Evolutionary conservation across 371 early-diverging fungal species (phyloP).

Genomic region (Syncephalastrum sp.): DNA sequence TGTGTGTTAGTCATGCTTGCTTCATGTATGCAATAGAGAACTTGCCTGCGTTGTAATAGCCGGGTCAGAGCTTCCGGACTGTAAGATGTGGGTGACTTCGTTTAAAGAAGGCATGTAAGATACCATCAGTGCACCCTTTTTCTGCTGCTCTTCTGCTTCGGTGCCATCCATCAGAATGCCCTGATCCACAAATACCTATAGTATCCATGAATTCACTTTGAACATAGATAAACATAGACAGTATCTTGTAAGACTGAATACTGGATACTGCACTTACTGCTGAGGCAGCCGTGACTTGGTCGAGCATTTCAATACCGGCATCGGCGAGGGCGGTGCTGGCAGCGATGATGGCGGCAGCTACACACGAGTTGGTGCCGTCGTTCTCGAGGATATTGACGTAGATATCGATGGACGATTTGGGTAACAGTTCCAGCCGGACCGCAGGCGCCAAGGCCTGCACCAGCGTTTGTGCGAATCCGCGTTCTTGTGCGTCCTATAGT

Average conservation of each 20-base stretch:
- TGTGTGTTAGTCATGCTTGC: background rate
- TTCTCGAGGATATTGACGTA: slow-evolving; percentile 85
- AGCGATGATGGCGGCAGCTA: slow-evolving; percentile 86
- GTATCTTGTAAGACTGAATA: too few species aligned
- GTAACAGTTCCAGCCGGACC: slow-evolving; percentile 79
- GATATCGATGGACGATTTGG: slow-evolving; percentile 89
- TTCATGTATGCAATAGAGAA: slow-evolving; percentile 7
- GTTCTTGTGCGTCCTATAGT: slow-evolving; percentile 75
- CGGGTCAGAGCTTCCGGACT: slow-evolving; percentile 70
- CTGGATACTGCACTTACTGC: slow-evolving; percentile 40
- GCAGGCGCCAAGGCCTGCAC: slow-evolving; percentile 86
- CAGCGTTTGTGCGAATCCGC: slow-evolving; percentile 75
- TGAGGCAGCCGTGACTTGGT: slow-evolving; percentile 85
- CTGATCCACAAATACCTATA: slow-evolving; percentile 34
- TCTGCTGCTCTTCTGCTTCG: slow-evolving; percentile 68
- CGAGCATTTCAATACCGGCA: slow-evolving; percentile 94
- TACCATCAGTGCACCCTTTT: slow-evolving; percentile 70
- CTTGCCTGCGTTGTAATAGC: slow-evolving; percentile 52
- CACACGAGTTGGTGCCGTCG: slow-evolving; percentile 76
- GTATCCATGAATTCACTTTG: too few species aligned
- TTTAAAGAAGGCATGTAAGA: slow-evolving; percentile 88
- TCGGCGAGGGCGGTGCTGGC: slow-evolving; percentile 88
- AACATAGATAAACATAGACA: too few species aligned
- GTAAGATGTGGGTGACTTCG: slow-evolving; percentile 84
- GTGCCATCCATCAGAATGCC: slow-evolving; percentile 71